Percentiles rank a stretch among this genome's conserved stretches.
These are phyloP conservation scores for Lenwebbia sp. DNA, from an alignment of 345 rosid genomes.

Conservation along the genomic window DNA sequence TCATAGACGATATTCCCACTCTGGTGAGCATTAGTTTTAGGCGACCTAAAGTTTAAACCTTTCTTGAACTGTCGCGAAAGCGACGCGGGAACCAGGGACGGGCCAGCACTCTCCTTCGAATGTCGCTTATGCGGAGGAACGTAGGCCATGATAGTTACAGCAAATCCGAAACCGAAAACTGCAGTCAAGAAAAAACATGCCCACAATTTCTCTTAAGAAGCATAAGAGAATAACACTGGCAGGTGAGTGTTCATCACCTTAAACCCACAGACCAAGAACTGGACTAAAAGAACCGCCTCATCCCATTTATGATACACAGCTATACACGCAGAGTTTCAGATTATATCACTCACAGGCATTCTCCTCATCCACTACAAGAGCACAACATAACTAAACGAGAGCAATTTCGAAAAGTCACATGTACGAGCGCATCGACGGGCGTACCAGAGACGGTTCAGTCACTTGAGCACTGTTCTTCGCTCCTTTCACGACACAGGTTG, in stretches of 20 bases:
- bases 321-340: background rate
- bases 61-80: background rate
- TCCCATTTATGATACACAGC: background rate
- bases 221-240: background rate
- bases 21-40: background rate
- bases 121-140: conserved; percentile 16
- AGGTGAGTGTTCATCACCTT: background rate
- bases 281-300: background rate
- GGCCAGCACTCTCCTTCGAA: background rate
- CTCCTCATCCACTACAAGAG: too few relatives aligned
- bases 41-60: background rate
- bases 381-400: background rate
- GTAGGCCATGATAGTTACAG: conserved; percentile 6
- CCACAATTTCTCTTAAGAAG: background rate
- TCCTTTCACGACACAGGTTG: background rate
- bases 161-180: background rate
- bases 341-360: too few relatives aligned
- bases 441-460: background rate
- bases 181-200: background rate
- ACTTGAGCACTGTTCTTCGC: background rate
- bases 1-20: background rate
- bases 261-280: background rate
- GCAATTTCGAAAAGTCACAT: background rate
- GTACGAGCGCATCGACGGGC: background rate
- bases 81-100: background rate